These are phyloP conservation scores for Neurospora terricola DNA, from an alignment of 495 filamentous ascomycete species.

Conservation along the genomic window DNA sequence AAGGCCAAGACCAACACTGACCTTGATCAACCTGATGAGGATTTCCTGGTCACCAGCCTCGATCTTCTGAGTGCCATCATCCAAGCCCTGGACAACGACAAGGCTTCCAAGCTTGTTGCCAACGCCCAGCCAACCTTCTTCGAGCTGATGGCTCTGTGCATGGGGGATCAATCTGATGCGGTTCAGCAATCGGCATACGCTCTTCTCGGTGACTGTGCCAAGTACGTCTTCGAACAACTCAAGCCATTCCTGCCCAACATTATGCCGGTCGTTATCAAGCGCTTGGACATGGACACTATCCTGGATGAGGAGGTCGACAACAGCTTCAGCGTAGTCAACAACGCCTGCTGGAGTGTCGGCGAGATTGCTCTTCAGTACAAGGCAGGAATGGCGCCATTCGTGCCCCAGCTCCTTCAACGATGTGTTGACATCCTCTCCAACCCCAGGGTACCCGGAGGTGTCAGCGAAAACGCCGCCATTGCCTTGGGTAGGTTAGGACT, in stretches of 20 bases:
- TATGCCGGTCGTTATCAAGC: constrained; percentile 69
- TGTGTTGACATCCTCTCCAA: constrained; percentile 71
- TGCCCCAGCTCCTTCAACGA: constrained; percentile 63
- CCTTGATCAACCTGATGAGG: constrained; percentile 83
- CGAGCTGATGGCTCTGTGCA: constrained; percentile 78
- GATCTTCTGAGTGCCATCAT: constrained; percentile 92
- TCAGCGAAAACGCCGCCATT: constrained; percentile 91
- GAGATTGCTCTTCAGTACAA: constrained; percentile 83
- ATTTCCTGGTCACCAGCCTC: constrained; percentile 93
- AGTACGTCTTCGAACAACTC: constrained; percentile 83
- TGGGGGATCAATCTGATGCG: constrained; percentile 86
- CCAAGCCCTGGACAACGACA: constrained; percentile 70
- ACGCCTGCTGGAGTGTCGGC: constrained; percentile 94
- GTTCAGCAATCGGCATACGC: constrained; percentile 96
- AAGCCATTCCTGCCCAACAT: constrained; percentile 61
- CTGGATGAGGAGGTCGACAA: constrained; percentile 64
- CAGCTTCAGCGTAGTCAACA: constrained; percentile 88
- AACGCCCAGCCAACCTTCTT: constrained; percentile 76
- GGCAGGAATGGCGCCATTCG: constrained; percentile 61
- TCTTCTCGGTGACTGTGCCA: constrained; percentile 90
- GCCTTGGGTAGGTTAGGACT: constrained; percentile 84
- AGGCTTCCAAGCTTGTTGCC: constrained; percentile 65
- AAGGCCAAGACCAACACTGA: constrained; percentile 49
- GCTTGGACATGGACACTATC: constrained; percentile 73
- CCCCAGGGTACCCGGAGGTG: constrained; percentile 75